These are phyloP conservation scores for Nematodospora anomalae DNA, from an alignment of 1,139 yeast genomes.

Conservation along the genomic window DNA sequence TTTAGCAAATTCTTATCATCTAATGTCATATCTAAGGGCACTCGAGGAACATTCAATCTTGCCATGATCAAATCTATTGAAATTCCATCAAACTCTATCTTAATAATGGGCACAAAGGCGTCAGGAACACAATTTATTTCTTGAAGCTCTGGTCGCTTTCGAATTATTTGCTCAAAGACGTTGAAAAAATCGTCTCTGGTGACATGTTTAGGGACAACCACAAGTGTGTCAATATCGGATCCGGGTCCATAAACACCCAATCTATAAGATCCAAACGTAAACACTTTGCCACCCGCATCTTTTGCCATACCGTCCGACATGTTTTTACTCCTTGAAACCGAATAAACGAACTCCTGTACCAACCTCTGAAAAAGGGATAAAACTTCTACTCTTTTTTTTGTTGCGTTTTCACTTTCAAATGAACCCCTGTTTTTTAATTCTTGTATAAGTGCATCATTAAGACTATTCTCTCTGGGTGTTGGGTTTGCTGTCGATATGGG, in stretches of 20 bases:
- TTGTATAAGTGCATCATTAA: constrained; percentile 73
- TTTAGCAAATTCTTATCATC: constrained; percentile 81
- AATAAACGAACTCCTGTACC: constrained; percentile 77
- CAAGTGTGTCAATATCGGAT: constrained; percentile 92
- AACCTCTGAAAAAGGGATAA: constrained; percentile 67
- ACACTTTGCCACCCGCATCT: constrained; percentile 96
- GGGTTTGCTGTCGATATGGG: constrained; percentile 87
- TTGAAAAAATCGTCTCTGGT: constrained; percentile 83
- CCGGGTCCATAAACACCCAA: constrained; percentile 98
- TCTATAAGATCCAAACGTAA: constrained; percentile 92
- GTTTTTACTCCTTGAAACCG: constrained; percentile 74
- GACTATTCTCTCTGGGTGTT: constrained; percentile 69
- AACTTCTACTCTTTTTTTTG: constrained; percentile 75
- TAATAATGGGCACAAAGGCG: constrained; percentile 94
- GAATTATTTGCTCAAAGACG: constrained; percentile 67
- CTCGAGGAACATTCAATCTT: constrained; percentile 73
- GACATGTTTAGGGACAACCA: constrained; percentile 97
- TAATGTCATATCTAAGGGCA: constrained; percentile 70
- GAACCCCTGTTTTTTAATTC: constrained; percentile 86
- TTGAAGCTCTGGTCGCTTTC: constrained; percentile 74
- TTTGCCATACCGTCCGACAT: constrained; percentile 97
- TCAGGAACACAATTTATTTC: constrained; percentile 94
- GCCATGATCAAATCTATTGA: constrained; percentile 91
- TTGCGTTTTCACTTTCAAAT: constrained; percentile 82
- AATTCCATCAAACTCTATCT: constrained; percentile 82